These are phyloP conservation scores for Clavulina sp. DNA, from an alignment of 768 basidiomycete genomes.

Conservation along the genomic window DNA sequence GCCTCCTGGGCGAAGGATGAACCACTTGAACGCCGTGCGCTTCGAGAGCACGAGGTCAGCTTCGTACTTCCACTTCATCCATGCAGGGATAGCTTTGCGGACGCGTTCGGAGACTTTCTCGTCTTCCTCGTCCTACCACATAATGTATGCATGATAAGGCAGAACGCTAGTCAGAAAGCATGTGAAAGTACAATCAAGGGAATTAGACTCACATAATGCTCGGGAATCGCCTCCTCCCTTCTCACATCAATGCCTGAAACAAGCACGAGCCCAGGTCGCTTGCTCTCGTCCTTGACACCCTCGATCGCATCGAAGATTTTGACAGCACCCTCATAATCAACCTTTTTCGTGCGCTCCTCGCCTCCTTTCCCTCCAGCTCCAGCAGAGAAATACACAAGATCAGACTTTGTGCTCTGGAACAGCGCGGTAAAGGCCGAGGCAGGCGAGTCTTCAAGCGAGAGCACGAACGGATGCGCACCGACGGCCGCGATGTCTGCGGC, in stretches of 20 bases:
- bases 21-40: conserved; percentile 44
- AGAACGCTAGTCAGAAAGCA: background rate
- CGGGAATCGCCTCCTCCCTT: conserved; percentile 31
- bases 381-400: conserved; percentile 26
- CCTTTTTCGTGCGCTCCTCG: conserved; percentile 28
- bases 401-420: conserved; percentile 20
- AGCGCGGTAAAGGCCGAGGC: conserved; percentile 28
- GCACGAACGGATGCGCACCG: conserved; percentile 26
- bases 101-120: conserved; percentile 25
- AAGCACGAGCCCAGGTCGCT: conserved; percentile 34
- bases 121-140: conserved; percentile 29
- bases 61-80: conserved; percentile 26
- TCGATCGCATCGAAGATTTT: conserved; percentile 59
- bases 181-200: background rate
- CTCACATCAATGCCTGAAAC: conserved; percentile 44
- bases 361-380: conserved; percentile 40
- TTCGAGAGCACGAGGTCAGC: conserved; percentile 27
- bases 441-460: conserved; percentile 39
- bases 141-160: no score
- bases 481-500: conserved; percentile 25
- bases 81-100: conserved; percentile 28
- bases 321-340: conserved; percentile 44
- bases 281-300: conserved; percentile 23
- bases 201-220: conserved; percentile 29
- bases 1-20: conserved; percentile 44